Percentiles rank a stretch among this genome's conserved stretches.
Conservation (phyloP, 2,329 filamentous ascomycete genomes). For the Colletotrichum aenigma region DNA sequence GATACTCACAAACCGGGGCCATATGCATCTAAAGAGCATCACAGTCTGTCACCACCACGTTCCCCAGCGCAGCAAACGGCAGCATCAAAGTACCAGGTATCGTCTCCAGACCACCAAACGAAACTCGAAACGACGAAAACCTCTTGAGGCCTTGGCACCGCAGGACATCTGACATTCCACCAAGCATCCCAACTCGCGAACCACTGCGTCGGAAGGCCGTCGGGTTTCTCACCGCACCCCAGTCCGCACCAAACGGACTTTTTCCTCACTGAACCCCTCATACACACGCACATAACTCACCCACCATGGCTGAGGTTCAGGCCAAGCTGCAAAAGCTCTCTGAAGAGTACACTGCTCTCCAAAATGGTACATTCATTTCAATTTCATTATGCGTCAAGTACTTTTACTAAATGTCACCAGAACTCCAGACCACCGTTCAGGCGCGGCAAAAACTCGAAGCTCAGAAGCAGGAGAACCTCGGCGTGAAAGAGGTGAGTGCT, state of each 20-base stretch:
- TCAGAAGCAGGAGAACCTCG: conserved; percentile 90
- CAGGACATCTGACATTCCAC: background rate
- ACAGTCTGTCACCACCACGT: conserved; percentile 8
- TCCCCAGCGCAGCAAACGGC: background rate
- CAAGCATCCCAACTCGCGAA: background rate
- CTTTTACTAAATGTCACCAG: conserved; percentile 47
- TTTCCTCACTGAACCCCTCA: conserved; percentile 12
- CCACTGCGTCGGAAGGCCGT: background rate
- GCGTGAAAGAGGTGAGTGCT: conserved; percentile 74
- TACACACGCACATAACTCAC: background rate
- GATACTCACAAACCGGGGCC: background rate
- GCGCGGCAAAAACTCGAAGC: conserved; percentile 91
- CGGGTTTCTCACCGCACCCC: background rate
- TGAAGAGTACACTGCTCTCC: conserved; percentile 86
- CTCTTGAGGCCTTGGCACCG: background rate
- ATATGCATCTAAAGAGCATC: background rate
- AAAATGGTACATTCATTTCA: conserved; percentile 62
- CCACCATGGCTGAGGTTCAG: conserved; percentile 72
- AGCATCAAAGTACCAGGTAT: background rate
- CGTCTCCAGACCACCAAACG: background rate
- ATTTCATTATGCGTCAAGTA: background rate
- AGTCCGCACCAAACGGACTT: background rate
- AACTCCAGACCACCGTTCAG: conserved; percentile 76
- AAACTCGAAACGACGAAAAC: background rate
- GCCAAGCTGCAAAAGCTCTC: conserved; percentile 81